Base-by-base conservation (phyloP, 2,329 filamentous ascomycete species). In the Septoria petroselini region DNA sequence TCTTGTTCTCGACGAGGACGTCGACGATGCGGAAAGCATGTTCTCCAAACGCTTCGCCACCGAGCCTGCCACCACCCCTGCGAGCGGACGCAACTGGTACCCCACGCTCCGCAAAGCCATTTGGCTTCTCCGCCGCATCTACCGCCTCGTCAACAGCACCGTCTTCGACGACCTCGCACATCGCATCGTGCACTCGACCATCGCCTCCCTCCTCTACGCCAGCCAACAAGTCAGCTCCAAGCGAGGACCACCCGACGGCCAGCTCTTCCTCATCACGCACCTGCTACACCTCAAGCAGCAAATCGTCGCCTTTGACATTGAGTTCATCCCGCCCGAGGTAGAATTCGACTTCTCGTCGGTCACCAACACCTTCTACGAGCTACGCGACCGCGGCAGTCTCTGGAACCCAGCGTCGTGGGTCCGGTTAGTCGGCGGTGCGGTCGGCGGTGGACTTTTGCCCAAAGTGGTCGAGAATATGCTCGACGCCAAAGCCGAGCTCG, bases 201-300 rank as follows among this genome's bases (percentile, higher is more conserved):
- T 91, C 0, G 73, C 85, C 43, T 90, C 91, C 3, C 79, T 98
- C 14, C 81, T 90, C 56, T 79, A 83, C 42, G 91, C 89, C 21
- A 86, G 90, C 58, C 55, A 65, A 6, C 65, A 63, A 41, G 85
- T 95, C 59, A 79, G 82, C 48, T 78, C 78, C 82, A 81, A 48
- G 25, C 37, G 15, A 25, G 23, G 17, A 75, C 78, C 80, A 1
- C 78, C 84, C 5, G 90, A 97, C 65, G 81, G 86, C 0, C 87
- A 95, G 59, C 78, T 98, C 3, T 98, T 98, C 70, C 84, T 96
- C 64, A 85, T 98, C 62, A 93, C 91, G 61, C 95, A 98, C 66
- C 79, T 98, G 1, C 84, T 98, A 41, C 85, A 96, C 41, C 80
- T 98, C 43, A 97, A 97, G 70, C 94, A 96, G 66, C 88, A 96